Conservation (phyloP, 2,329 filamentous ascomycete species). For the Scedosporium apiospermum region DNA sequence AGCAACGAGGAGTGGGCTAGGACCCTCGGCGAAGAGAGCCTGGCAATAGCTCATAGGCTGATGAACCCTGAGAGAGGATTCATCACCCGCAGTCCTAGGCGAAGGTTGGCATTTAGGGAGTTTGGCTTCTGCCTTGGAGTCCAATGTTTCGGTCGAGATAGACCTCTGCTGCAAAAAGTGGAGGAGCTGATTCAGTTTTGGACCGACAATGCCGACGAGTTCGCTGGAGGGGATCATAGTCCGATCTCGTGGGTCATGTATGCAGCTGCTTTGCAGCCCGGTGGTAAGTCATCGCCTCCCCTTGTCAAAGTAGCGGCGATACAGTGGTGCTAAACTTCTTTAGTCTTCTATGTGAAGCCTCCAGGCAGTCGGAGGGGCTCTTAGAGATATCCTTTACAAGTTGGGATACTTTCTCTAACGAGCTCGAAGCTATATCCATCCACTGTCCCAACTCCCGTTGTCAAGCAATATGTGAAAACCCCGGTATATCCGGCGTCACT, state of each 20-base stretch:
- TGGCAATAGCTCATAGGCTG: slow-evolving; percentile 16
- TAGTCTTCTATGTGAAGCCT: background rate
- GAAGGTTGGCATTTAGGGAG: slow-evolving; percentile 42
- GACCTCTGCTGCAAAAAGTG: slow-evolving; percentile 17
- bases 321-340: background rate
- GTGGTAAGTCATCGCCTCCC: slow-evolving; percentile 30
- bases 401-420: no score
- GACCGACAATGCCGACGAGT: slow-evolving; percentile 21
- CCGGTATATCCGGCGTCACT: background rate
- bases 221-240: slow-evolving; percentile 28
- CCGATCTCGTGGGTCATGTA: slow-evolving; percentile 50
- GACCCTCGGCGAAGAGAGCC: slow-evolving; percentile 20
- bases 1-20: slow-evolving; percentile 37
- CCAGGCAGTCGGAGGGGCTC: background rate
- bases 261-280: slow-evolving; percentile 42
- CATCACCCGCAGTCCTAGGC: slow-evolving; percentile 14
- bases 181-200: slow-evolving; percentile 22
- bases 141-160: slow-evolving; percentile 26
- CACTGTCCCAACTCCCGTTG: no score
- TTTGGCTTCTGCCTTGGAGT: slow-evolving; percentile 43
- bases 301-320: no score
- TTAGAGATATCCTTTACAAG: background rate
- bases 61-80: slow-evolving; percentile 13
- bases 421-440: no score
- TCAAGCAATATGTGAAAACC: background rate